phyloP scores from a whole-genome alignment of 768 basidiomycete genomes.

The Suillus decipiens region DNA sequence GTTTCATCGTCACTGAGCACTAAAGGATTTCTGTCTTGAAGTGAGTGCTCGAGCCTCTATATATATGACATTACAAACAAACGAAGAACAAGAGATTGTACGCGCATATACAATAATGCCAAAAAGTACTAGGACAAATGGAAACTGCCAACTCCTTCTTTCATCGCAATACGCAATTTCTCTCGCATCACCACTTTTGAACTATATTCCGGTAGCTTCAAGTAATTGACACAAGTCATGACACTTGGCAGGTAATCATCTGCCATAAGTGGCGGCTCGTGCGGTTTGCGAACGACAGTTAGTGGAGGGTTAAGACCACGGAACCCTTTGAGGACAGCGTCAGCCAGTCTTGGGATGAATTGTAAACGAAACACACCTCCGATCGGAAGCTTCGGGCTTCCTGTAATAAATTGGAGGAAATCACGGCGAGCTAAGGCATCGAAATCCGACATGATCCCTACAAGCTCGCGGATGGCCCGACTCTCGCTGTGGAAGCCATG shows the following conservation, averaged over 20 bases:
- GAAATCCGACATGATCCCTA: conserved; percentile 85
- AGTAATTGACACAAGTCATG: conserved; percentile 97
- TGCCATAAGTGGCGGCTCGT: conserved; percentile 85
- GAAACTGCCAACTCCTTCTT: conserved; percentile 96
- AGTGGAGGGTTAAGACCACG: conserved; percentile 90
- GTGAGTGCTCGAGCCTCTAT: conserved; percentile 8
- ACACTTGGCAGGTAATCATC: conserved; percentile 97
- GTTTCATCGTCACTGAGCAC: not conserved
- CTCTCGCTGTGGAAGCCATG: conserved; percentile 98
- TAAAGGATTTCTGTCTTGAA: not conserved
- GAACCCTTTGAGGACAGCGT: conserved; percentile 62
- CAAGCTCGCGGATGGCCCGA: conserved; percentile 82
- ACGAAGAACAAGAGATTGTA: conserved; percentile 8
- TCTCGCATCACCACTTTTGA: conserved; percentile 81
- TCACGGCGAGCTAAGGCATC: conserved; percentile 74
- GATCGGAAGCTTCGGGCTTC: conserved; percentile 94
- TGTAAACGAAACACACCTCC: conserved; percentile 62
- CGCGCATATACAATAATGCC: conserved; percentile 23
- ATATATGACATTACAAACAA: conserved; percentile 9
- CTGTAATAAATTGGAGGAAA: conserved; percentile 96
- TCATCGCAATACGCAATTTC: conserved; percentile 82
- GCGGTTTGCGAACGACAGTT: conserved; percentile 96
- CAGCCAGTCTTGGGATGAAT: not conserved
- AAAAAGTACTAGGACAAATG: conserved; percentile 74
- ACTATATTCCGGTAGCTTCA: conserved; percentile 96